Percentiles rank a stretch among this genome's conserved stretches.
Evolutionary conservation across 1,139 yeast genomes (phyloP).

Genomic region (Yamadazyma buinensis): DNA sequence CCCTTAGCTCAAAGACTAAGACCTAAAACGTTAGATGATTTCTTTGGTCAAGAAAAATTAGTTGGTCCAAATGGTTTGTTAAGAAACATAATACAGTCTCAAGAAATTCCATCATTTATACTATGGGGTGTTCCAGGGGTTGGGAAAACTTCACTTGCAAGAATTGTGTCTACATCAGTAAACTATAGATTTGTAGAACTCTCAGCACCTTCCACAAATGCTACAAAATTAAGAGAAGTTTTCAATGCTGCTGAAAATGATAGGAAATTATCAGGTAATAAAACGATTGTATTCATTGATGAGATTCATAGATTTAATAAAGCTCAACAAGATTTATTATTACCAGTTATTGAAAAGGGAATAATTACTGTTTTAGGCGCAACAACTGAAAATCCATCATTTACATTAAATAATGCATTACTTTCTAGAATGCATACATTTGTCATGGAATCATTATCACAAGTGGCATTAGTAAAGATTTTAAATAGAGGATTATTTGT

Average conservation of each 20-base stretch:
- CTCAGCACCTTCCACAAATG: slow-evolving; percentile 79
- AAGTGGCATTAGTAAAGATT: slow-evolving; percentile 54
- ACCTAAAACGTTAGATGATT: slow-evolving; percentile 71
- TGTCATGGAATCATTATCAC: slow-evolving; percentile 62
- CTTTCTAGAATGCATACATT: slow-evolving; percentile 87
- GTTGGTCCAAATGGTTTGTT: slow-evolving; percentile 73
- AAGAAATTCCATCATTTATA: slow-evolving; percentile 75
- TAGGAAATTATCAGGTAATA: slow-evolving; percentile 56
- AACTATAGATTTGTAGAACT: slow-evolving; percentile 68
- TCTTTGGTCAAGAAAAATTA: slow-evolving; percentile 81
- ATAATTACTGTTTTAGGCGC: slow-evolving; percentile 78
- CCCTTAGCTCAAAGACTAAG: slow-evolving; percentile 87
- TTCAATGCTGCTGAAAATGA: slow-evolving; percentile 76
- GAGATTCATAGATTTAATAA: slow-evolving; percentile 92
- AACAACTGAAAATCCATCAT: slow-evolving; percentile 96
- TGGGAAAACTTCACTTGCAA: slow-evolving; percentile 80
- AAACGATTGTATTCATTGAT: slow-evolving; percentile 81
- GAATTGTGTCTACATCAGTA: slow-evolving; percentile 55
- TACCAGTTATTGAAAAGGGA: slow-evolving; percentile 71
- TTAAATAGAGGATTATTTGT: slow-evolving; percentile 60
- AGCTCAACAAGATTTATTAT: slow-evolving; percentile 81
- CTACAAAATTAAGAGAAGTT: slow-evolving; percentile 65
- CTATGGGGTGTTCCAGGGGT: slow-evolving; percentile 97
- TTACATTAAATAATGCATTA: slow-evolving; percentile 82
- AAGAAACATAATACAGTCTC: slow-evolving; percentile 60